These are phyloP conservation scores for Penicillium turbatum DNA, from an alignment of 495 filamentous ascomycete species.

Conservation along the genomic window DNA sequence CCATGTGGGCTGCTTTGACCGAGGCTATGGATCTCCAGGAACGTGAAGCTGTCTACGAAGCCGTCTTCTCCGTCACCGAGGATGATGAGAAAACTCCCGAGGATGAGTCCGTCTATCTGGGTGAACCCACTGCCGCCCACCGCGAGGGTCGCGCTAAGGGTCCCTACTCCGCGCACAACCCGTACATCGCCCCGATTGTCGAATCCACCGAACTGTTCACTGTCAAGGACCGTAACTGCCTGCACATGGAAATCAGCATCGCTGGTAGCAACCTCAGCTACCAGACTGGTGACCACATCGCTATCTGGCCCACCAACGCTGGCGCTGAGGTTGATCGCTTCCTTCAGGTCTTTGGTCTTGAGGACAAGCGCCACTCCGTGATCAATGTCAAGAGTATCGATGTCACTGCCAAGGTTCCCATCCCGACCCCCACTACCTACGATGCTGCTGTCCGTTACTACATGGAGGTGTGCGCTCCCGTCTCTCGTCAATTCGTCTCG, in stretches of 20 bases:
- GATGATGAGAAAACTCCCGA: constrained; percentile 68
- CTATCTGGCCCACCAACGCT: constrained; percentile 94
- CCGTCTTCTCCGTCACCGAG: constrained; percentile 80
- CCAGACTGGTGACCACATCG: constrained; percentile 95
- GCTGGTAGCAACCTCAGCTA: constrained; percentile 76
- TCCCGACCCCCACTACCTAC: constrained; percentile 95
- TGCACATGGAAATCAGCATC: constrained; percentile 96
- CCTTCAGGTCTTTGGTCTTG: constrained; percentile 70
- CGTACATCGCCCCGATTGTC: constrained; percentile 89
- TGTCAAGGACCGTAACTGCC: constrained; percentile 88
- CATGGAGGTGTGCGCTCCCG: constrained; percentile 91
- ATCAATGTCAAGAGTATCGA: constrained; percentile 90
- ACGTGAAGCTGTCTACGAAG: constrained; percentile 93
- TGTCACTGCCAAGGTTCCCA: constrained; percentile 93
- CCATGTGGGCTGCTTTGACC: constrained; percentile 88
- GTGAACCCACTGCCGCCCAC: constrained; percentile 95
- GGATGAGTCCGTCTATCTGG: constrained; percentile 85
- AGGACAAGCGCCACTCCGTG: constrained; percentile 73
- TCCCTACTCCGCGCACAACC: constrained; percentile 94
- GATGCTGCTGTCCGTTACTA: constrained; percentile 94
- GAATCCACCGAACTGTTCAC: constrained; percentile 89
- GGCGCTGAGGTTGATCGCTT: constrained; percentile 91
- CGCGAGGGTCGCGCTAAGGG: constrained; percentile 81
- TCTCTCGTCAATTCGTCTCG: constrained; percentile 93
- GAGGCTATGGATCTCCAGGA: constrained; percentile 86